Evolutionary conservation across 2,329 filamentous ascomycete species (phyloP), one percentile per base, ranked within the genome.

Genomic region (Chaetoscypha palmicola): DNA sequence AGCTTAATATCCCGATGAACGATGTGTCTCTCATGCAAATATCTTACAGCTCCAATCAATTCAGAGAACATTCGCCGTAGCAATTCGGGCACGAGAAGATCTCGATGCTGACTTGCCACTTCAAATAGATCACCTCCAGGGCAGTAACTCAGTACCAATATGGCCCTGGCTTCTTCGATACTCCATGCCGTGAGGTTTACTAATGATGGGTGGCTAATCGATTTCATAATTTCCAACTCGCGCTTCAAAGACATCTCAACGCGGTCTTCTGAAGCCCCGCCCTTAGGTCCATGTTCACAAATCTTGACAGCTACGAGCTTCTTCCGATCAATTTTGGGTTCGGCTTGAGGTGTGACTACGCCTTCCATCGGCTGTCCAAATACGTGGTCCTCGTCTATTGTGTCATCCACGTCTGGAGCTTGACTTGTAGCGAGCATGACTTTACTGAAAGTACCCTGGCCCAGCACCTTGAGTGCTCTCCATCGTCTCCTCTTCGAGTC

Each of bases 1-100:
- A 98, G 81, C 68, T 98, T 98, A 66, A 98, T 94, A 64, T 98
- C 92, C 48, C 92, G 81, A 63, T 98, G 92, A 42, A 97, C 91
- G 61, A 98, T 95, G 54, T 79, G 82, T 57, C 86, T 73, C 42
- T 78, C 71, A 64, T 98, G 92, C 38, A 98, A 70, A 67, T 97
- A 96, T 46, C 75, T 77, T 26, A 94, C 83, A 0, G 91, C 92
- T 49, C 78, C 81, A 19, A 97, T 81, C 51, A 97, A 66, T 64
- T 98, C 92, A 11, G 90, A 76, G 64, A 96, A 96, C 45, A 97
- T 89, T 40, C 92, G 79, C 52, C 87, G 77, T 38, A 96, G 73
- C 35, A 97, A 68, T 1, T 69, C 61, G 0, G 86, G 77, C 3
- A 74, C 79, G 37, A 96, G 71, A 1, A 85, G 65, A 12, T 81